Conservation (phyloP, 192 early-diverging fungal species). For the Coemansia furcata region DNA sequence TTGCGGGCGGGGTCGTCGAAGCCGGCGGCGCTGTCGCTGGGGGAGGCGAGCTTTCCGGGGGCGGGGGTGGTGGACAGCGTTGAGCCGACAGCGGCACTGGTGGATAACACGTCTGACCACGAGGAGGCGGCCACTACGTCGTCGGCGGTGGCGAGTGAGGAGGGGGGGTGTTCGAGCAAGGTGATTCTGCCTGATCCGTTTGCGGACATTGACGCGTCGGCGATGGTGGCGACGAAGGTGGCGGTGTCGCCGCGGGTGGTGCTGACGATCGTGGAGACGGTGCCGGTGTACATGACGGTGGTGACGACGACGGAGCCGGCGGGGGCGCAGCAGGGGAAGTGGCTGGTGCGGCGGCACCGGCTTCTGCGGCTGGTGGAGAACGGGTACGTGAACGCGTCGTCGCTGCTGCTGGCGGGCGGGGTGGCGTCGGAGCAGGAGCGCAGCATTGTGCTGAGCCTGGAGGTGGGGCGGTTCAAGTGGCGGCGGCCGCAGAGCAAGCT, state of each 20-base stretch:
- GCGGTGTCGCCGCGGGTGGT: conserved; percentile 46
- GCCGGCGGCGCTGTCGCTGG: neutral
- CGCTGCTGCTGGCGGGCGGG: conserved; percentile 83
- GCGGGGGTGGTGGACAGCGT: conserved; percentile 25
- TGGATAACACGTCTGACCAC: conserved; percentile 35
- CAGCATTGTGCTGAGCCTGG: conserved; percentile 82
- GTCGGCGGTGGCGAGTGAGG: neutral
- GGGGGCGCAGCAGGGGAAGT: conserved; percentile 32
- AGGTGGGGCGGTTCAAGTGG: conserved; percentile 73
- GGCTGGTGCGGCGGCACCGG: conserved; percentile 57
- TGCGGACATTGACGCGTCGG: conserved; percentile 39
- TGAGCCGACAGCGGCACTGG: conserved; percentile 35
- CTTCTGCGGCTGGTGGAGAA: conserved; percentile 80
- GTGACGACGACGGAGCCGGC: conserved; percentile 47
- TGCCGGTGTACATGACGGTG: conserved; percentile 54
- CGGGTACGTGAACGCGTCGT: conserved; percentile 83
- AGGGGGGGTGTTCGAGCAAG: conserved; percentile 5
- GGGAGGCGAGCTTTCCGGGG: neutral
- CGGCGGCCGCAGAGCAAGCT: conserved; percentile 67
- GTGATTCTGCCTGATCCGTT: conserved; percentile 49
- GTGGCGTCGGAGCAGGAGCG: conserved; percentile 80
- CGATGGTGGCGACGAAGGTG: conserved; percentile 49
- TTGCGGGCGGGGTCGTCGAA: neutral
- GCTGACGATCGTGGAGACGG: conserved; percentile 53
- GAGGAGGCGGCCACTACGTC: conserved; percentile 11